These are phyloP conservation scores for Alternaria hordeiaustralica DNA, from an alignment of 2,329 filamentous ascomycete genomes.

Conservation along the genomic window DNA sequence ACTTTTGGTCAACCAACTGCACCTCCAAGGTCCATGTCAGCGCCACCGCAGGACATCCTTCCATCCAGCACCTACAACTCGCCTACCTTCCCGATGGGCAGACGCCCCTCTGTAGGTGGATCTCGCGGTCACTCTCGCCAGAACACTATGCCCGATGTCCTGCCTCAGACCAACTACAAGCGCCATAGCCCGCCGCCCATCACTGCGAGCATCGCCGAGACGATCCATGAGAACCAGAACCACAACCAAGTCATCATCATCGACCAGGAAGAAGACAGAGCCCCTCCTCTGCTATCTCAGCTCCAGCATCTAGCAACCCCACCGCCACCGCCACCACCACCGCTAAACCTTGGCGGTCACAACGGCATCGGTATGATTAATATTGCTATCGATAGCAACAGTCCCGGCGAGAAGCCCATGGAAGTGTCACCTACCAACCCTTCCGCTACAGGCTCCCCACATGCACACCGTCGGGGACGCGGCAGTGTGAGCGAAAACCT, in stretches of 20 bases:
- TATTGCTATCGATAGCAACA: constrained; percentile 55
- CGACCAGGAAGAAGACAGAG: constrained; percentile 48
- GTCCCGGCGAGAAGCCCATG: constrained; percentile 31
- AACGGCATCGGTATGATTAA: constrained; percentile 51
- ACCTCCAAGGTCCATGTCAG: constrained; percentile 54
- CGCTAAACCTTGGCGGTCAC: constrained; percentile 24
- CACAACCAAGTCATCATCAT: constrained; percentile 54
- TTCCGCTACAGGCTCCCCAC: constrained; percentile 45
- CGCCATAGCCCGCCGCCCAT: constrained; percentile 50
- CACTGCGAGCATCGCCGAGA: constrained; percentile 62
- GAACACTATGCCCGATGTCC: constrained; percentile 52
- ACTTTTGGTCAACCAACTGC: constrained; percentile 53
- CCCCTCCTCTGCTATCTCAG: constrained; percentile 63
- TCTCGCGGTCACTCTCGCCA: constrained; percentile 50
- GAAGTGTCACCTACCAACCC: constrained; percentile 31
- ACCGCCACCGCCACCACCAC: constrained; percentile 51
- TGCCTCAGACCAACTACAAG: constrained; percentile 45
- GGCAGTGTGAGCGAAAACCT: constrained; percentile 65
- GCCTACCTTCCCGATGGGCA: constrained; percentile 31
- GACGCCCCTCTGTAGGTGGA: constrained; percentile 48
- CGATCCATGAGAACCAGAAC: constrained; percentile 53
- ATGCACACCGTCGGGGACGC: constrained; percentile 59
- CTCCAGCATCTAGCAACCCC: constrained; percentile 65
- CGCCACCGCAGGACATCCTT: constrained; percentile 54
- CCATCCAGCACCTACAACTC: constrained; percentile 29